A percentile compares a stretch with the other conserved stretches of the same genome.
These are phyloP conservation scores for Aspergillus ustus DNA, from an alignment of 2,329 filamentous ascomycete genomes.

Conservation along the genomic window DNA sequence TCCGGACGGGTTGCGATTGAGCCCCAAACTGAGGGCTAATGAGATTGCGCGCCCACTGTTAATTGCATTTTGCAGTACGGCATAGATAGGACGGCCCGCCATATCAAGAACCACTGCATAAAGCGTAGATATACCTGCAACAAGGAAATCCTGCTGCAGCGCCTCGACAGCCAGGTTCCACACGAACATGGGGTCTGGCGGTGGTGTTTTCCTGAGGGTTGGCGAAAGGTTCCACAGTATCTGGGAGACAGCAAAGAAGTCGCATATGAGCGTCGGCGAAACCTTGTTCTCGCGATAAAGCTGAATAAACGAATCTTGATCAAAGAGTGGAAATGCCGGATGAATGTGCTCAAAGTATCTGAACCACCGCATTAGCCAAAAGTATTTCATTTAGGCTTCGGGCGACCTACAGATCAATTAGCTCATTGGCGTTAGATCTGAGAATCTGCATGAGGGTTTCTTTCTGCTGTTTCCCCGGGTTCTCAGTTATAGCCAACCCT, in stretches of 20 bases:
- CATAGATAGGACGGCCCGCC: constrained; percentile 57
- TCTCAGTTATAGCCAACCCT: constrained; percentile 18
- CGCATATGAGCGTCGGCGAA: constrained; percentile 56
- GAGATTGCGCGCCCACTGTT: constrained; percentile 56
- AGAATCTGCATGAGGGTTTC: constrained; percentile 53
- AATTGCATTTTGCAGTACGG: constrained; percentile 57
- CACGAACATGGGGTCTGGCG: constrained; percentile 57
- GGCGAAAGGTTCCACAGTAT: constrained; percentile 52
- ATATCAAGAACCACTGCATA: constrained; percentile 58
- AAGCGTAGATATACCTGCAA: constrained; percentile 57
- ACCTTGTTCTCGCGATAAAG: constrained; percentile 49
- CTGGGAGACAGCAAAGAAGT: constrained; percentile 55
- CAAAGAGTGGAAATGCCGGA: constrained; percentile 57
- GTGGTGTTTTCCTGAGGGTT: constrained; percentile 20
- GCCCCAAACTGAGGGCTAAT: constrained; percentile 56
- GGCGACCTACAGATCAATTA: constrained; percentile 46
- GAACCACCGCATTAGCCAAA: constrained; percentile 8
- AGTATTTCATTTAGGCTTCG: not conserved
- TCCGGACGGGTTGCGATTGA: constrained; percentile 56
- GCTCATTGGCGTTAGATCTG: constrained; percentile 35
- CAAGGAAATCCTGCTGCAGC: constrained; percentile 57
- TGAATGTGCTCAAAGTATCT: constrained; percentile 57
- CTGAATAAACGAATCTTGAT: constrained; percentile 51
- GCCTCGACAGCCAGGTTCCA: constrained; percentile 62
- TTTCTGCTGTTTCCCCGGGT: constrained; percentile 37